Evolutionary conservation across 352 stramenopile genomes (phyloP), one percentile per base, ranked within the genome.

Genomic region (Phytopythium sindhum): DNA sequence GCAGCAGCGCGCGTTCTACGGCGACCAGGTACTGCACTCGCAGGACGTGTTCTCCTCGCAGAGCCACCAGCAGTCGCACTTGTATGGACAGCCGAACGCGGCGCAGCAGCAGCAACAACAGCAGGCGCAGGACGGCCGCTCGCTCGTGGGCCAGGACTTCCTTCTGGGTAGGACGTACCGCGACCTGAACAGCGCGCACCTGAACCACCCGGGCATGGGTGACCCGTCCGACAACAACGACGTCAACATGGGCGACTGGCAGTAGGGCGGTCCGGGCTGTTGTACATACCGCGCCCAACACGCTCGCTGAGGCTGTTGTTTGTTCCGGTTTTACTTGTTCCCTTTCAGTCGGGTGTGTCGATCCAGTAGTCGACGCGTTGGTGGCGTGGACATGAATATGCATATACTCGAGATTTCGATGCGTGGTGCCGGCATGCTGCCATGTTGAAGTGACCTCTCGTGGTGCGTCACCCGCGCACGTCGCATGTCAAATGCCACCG

Each of bases 171-270:
- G 78, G 11, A 51, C 73, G 21, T 90, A 80, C 70, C 76, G 81
- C 52, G 72, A 76, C 64, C 68, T 74, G n/a, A 76, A 71, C 29
- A 66, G 61, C 35, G 74, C 66, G 57, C 53, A 73, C 44, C 65
- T 81, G 63, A 73, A 69, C 50, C 73, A 77, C 47, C 65, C 67
- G 10, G 75, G 69, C 45, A 86, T 88, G 71, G 55, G 55, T n/a
- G 75, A 88, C 45, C 77, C 76, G 24, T 66, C 75, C 8, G 75
- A 80, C 48, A 62, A 72, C 33, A 73, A 72, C 50, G 72, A 86
- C 57, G 78, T 86, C 35, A 75, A 88, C 61, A 87, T 90, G 78
- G 68, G 72, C 57, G 75, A 88, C 45, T 90, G 81, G 78, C 69
- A 80, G 48, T 85, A 53, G 14, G 56, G 10, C 2, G 10, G 14